Base-by-base conservation (phyloP, 768 basidiomycete species). In the Pleurotus pulmonarius region DNA sequence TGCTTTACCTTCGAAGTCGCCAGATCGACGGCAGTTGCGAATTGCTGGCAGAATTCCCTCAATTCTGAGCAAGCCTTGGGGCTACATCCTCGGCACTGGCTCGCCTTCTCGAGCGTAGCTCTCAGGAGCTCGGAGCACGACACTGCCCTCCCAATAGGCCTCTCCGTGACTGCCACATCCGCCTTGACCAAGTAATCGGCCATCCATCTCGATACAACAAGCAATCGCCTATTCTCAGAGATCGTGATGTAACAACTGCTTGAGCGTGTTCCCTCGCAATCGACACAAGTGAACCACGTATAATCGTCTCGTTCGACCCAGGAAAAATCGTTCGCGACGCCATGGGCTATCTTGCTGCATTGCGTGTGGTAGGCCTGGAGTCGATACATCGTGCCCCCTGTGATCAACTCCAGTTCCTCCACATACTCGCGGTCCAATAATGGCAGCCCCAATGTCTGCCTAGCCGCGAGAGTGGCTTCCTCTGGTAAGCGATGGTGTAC, bases 361-460 rank as follows among this genome's bases (percentile, higher is more conserved):
- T 64, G 55, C 38, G 66, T 64, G 60, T 77, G 75, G 59, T 78
- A 80, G 34, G 72, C 67, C 46, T 75, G 71, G 37, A 80, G 66
- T 24, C 72, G 73, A 64, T 73, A 69, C 55, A 74, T 71, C 34
- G 69, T 70, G 9, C 71, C 74, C 4, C 70, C 77, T 1, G 72
- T 69, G 56, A 80, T 75, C 44, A 69, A 67, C 55, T 71, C 72
- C 18, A 80, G 67, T 59, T 78, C 77, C 15, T 70, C 59, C n/a
- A 68, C 58, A 51, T 65, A 68, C 1, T 66, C 56, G 0, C 55
- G 58, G 16, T 66, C 58, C 43, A 43, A 22, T 18, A 70, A 58
- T 13, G 70, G 69, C 22, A 70, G 67, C 12, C 70, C 66, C 9
- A 77, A 66, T 8, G 70, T 70, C 49, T 69, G 65, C 43, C 64